phyloP scores from a whole-genome alignment of 371 early-diverging fungal genomes.

The Mucor irregularis region DNA sequence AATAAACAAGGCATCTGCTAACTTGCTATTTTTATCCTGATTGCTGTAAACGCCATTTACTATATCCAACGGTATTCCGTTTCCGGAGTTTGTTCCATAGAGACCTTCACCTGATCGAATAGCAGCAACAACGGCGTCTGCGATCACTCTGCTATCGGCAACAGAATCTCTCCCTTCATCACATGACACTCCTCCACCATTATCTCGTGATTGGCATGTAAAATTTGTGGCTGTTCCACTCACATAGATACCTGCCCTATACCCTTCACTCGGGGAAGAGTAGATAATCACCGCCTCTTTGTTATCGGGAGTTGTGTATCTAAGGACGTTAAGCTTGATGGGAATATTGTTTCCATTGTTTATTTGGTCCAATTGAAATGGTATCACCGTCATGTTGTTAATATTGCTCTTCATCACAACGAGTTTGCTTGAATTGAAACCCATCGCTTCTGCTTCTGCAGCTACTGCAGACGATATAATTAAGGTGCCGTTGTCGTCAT shows the following conservation, averaged over 20 bases:
- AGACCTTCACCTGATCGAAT: constrained; percentile 5
- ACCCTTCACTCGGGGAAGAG: neutral
- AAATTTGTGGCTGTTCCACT: constrained; percentile 6
- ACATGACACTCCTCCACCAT: neutral
- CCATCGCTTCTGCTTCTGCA: no score
- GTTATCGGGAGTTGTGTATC: constrained; percentile 1
- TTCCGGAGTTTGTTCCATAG: neutral
- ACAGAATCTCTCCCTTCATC: neutral
- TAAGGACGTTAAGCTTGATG: neutral
- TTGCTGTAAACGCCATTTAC: neutral
- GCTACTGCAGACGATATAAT: neutral
- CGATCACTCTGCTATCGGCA: constrained; percentile 12
- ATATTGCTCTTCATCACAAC: no score
- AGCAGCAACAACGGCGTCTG: constrained; percentile 10
- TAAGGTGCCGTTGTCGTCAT: no score
- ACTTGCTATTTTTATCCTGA: neutral
- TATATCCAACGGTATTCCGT: neutral
- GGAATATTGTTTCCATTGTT: neutral
- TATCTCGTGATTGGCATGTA: constrained; percentile 4
- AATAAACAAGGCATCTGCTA: constrained; percentile 10
- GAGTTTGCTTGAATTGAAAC: constrained; percentile 2
- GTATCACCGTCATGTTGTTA: no score
- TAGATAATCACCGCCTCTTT: constrained; percentile 8
- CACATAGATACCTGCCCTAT: constrained; percentile 8
- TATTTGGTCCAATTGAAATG: neutral